These are phyloP conservation scores for Gentiana dahurica DNA, from an alignment of 257 asterid genomes.

Conservation along the genomic window DNA sequence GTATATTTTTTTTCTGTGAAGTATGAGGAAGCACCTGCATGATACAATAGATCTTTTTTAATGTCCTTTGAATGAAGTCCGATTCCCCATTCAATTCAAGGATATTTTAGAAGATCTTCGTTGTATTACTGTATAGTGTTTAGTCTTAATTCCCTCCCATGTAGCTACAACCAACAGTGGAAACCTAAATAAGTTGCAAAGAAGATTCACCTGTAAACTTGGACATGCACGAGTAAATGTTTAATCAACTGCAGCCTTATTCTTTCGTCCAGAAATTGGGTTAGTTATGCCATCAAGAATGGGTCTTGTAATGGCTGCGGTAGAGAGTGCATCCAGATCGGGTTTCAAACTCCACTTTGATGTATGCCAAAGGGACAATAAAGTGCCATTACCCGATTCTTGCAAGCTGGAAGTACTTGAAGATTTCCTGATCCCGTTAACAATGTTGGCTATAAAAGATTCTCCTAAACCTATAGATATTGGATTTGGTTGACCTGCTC, in stretches of 20 bases:
- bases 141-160: conserved; percentile 13
- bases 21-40: conserved; percentile 14
- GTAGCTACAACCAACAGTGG: conserved; percentile 8
- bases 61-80: conserved; percentile 13
- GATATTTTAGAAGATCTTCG: conserved; percentile 9
- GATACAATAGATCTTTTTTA: conserved; percentile 14
- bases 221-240: neutral
- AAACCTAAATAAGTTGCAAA: conserved; percentile 6
- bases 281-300: conserved; percentile 70
- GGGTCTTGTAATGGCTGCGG: conserved; percentile 61
- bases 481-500: conserved; percentile 30
- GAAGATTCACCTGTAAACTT: neutral
- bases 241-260: conserved; percentile 78
- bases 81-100: conserved; percentile 3
- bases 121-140: conserved; percentile 8
- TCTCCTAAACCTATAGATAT: conserved; percentile 39
- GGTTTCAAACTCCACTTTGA: conserved; percentile 78
- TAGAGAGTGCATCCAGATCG: conserved; percentile 56
- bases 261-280: conserved; percentile 41
- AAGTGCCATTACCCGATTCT: conserved; percentile 46
- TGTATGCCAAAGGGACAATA: conserved; percentile 53
- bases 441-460: conserved; percentile 25
- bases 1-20: conserved; percentile 28
- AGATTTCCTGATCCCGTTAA: conserved; percentile 48
- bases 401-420: conserved; percentile 65